Evolutionary conservation across 2,329 filamentous ascomycete genomes (phyloP).

Genomic region (Sordariomycetes sp.): DNA sequence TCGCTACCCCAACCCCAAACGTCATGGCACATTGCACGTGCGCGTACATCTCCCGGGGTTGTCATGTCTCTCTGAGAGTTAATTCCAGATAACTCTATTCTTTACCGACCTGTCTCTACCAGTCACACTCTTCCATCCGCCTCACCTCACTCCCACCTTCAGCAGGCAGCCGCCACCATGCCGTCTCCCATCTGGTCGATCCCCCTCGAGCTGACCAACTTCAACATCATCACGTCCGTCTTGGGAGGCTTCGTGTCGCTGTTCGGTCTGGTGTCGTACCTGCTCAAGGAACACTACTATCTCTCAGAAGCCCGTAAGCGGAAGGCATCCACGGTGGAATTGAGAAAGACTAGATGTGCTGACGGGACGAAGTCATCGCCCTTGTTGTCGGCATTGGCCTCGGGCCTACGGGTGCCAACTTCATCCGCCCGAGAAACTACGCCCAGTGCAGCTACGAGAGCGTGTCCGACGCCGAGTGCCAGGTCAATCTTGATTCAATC

Average conservation of each 20-base stretch:
- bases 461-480: slow-evolving; percentile 17
- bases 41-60: too few relatives aligned
- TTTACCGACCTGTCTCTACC: too few relatives aligned
- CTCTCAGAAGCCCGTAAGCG: slow-evolving; percentile 78
- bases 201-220: slow-evolving; percentile 56
- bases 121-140: neutral
- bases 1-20: too few relatives aligned
- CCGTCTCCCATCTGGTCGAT: slow-evolving; percentile 17
- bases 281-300: slow-evolving; percentile 84
- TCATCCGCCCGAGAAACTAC: slow-evolving; percentile 69
- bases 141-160: neutral
- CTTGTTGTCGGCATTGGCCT: slow-evolving; percentile 70
- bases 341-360: slow-evolving; percentile 3
- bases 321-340: neutral
- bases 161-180: neutral
- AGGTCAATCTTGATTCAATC: slow-evolving; percentile 55
- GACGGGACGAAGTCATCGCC: slow-evolving; percentile 90
- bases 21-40: too few relatives aligned
- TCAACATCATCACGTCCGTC: slow-evolving; percentile 75
- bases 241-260: slow-evolving; percentile 81
- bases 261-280: slow-evolving; percentile 85
- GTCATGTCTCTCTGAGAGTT: too few relatives aligned
- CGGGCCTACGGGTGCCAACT: slow-evolving; percentile 67
- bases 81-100: too few relatives aligned
- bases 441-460: slow-evolving; percentile 30